Evolutionary conservation across 2,329 filamentous ascomycete species (phyloP).

Genomic region (Gnomoniopsis sp.): DNA sequence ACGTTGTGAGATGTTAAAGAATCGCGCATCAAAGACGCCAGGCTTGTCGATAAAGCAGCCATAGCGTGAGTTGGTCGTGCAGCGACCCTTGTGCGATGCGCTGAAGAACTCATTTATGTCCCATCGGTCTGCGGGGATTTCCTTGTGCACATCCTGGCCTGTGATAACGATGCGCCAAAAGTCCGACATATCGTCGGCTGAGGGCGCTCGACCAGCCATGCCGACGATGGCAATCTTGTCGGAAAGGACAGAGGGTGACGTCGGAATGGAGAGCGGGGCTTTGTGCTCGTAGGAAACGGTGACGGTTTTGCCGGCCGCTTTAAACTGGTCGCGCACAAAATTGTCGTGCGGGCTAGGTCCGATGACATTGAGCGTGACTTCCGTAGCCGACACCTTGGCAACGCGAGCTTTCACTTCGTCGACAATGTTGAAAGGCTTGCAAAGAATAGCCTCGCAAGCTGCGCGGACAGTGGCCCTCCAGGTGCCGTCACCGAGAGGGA

Average conservation of each 20-base stretch:
- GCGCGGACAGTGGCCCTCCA: slow-evolving; percentile 3
- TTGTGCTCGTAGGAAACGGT: slow-evolving; percentile 8
- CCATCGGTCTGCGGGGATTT: slow-evolving; percentile 14
- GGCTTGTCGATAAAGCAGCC: slow-evolving; percentile 23
- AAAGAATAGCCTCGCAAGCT: slow-evolving; percentile 8
- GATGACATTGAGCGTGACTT: slow-evolving; percentile 5
- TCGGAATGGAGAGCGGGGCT: not conserved
- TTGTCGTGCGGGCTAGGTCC: slow-evolving; percentile 8
- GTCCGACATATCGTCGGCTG: slow-evolving; percentile 20
- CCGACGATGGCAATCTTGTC: slow-evolving; percentile 35
- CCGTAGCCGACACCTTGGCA: not conserved
- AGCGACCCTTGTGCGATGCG: slow-evolving; percentile 8
- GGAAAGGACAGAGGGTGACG: not conserved
- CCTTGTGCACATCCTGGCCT: slow-evolving; percentile 16
- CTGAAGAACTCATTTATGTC: slow-evolving; percentile 15
- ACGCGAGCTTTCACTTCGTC: slow-evolving; percentile 7
- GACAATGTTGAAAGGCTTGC: slow-evolving; percentile 13
- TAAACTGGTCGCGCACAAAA: slow-evolving; percentile 9
- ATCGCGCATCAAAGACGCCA: slow-evolving; percentile 35
- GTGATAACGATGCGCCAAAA: slow-evolving; percentile 22
- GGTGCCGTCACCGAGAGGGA: slow-evolving; percentile 1
- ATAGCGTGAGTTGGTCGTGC: slow-evolving; percentile 9
- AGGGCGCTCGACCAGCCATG: slow-evolving; percentile 32
- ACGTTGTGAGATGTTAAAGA: slow-evolving; percentile 37
- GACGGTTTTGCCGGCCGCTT: slow-evolving; percentile 11